Conservation (phyloP, 169 alveolate species). For the Eimeria nieschulzi region DNA sequence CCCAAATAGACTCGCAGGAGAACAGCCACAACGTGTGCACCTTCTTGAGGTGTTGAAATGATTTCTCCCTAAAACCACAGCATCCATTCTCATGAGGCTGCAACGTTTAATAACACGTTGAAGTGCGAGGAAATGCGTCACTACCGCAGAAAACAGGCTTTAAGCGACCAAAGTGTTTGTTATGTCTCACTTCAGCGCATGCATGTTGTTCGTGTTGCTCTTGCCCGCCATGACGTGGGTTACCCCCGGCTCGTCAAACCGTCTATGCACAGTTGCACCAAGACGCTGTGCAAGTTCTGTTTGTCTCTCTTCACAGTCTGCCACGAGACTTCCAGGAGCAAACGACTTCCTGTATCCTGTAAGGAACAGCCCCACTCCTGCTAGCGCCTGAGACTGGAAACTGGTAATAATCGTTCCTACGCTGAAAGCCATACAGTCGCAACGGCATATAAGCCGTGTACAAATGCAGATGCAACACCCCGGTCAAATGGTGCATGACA, state of each 20-base stretch:
- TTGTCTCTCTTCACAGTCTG: slow-evolving; percentile 91
- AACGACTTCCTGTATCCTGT: slow-evolving; percentile 91
- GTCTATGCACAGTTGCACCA: slow-evolving; percentile 87
- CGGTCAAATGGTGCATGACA: too few relatives aligned
- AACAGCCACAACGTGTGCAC: slow-evolving; percentile 93
- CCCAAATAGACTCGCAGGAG: slow-evolving; percentile 91
- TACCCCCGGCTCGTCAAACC: slow-evolving; percentile 85
- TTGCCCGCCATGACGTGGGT: slow-evolving; percentile 93
- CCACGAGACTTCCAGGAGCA: slow-evolving; percentile 84
- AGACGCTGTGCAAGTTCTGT: slow-evolving; percentile 88
- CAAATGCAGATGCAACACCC: background rate
- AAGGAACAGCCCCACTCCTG: slow-evolving; percentile 87
- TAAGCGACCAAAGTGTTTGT: background rate
- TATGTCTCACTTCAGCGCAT: slow-evolving; percentile 51
- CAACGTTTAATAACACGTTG: too few relatives aligned
- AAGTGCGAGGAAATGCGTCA: too few relatives aligned
- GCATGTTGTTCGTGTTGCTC: slow-evolving; percentile 89
- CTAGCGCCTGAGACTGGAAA: slow-evolving; percentile 83
- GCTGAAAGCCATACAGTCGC: slow-evolving; percentile 52
- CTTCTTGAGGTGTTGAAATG: slow-evolving; percentile 45
- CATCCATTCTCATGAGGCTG: background rate
- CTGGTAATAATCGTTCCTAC: slow-evolving; percentile 88
- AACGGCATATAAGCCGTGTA: background rate
- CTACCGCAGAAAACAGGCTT: too few relatives aligned
- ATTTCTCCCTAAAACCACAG: slow-evolving; percentile 38